Evolutionary conservation across 176 grass and related monocot species (phyloP), one percentile per base, ranked within the genome.

Genomic region (Aegilops umbellulata): DNA sequence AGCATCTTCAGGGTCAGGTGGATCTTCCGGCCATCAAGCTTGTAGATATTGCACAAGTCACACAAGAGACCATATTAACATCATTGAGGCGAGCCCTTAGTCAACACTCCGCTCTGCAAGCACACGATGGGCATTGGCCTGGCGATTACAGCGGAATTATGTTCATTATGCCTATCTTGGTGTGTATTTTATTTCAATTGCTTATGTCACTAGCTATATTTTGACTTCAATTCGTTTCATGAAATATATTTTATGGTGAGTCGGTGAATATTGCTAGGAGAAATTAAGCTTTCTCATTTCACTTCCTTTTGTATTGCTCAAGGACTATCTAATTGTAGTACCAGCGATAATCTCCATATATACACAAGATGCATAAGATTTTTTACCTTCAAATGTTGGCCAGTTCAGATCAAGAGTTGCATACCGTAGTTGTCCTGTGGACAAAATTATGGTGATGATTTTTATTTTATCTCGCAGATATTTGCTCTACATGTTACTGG

Each of bases 91-190:
- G 83, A 44, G 87, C 87, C 3, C 24, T 90, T 8, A 15, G 5
- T 78, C 80, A 66, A 64, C 86, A 72, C 57, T 87, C 91, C 22
- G 63, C 76, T 38, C 67, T 93, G 3, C 91, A 93, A 82, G 80
- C 91, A 64, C 24, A 85, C 44, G 91, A 93, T 78, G 91, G 91
- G 8, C 88, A 82, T 19, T 93, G 91, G 91, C 39, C 91, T 30
- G 63, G 69, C 0, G 91, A 93, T 14, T 88, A 60, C 16, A 89
- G 88, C 53, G 91, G 91, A 10, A 76, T 89, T 32, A 74, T 90
- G 85, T 90, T 90, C 83, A 86, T 90, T 60, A 93, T 90, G 69
- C 91, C 91, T 5, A 60, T 86, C 53, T 30, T 90, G 84, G 88
- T 90, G 78, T 0, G 24, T 5, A 2, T 57, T 27, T 51, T 27